Percentiles rank a stretch among this genome's conserved stretches.
Evolutionary conservation across 768 basidiomycete genomes (phyloP).

Genomic region (Lactarius psammicola): DNA sequence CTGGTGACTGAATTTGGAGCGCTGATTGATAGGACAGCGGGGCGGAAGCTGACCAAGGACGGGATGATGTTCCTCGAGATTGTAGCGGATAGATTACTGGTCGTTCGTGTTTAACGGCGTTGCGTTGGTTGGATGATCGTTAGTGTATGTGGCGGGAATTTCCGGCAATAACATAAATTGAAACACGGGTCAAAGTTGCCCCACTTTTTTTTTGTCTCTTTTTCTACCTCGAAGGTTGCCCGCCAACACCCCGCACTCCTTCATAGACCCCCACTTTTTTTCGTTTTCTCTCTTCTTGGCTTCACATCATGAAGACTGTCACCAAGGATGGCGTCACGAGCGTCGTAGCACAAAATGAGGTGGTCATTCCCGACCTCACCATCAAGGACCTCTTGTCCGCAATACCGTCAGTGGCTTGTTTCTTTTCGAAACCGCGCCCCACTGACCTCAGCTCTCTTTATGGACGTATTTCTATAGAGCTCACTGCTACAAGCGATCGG

Average conservation of each 20-base stretch:
- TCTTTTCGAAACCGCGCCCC: not conserved
- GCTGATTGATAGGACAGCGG: conserved; percentile 64
- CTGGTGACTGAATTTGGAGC: conserved; percentile 71
- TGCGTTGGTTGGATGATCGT: conserved; percentile 22
- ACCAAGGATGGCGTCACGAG: conserved; percentile 24
- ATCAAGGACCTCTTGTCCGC: conserved; percentile 82
- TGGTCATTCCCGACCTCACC: conserved; percentile 76
- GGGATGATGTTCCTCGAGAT: conserved; percentile 68
- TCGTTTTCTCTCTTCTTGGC: not conserved
- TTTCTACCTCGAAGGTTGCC: not conserved
- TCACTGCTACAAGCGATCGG: conserved; percentile 91
- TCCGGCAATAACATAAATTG: not conserved
- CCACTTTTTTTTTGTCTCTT: not conserved
- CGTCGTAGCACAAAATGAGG: conserved; percentile 53
- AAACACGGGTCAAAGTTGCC: not conserved
- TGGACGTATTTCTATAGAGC: conserved; percentile 41
- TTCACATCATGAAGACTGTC: conserved; percentile 27
- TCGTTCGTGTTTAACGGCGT: conserved; percentile 32
- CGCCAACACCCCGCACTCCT: not conserved
- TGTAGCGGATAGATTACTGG: conserved; percentile 52
- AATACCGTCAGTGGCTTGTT: conserved; percentile 66
- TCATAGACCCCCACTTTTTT: not conserved
- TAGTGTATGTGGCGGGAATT: conserved; percentile 13
- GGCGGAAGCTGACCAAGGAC: conserved; percentile 75
- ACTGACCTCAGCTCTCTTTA: not conserved